These are phyloP conservation scores for Albugo candida DNA, from an alignment of 352 stramenopile species.

Conservation along the genomic window DNA sequence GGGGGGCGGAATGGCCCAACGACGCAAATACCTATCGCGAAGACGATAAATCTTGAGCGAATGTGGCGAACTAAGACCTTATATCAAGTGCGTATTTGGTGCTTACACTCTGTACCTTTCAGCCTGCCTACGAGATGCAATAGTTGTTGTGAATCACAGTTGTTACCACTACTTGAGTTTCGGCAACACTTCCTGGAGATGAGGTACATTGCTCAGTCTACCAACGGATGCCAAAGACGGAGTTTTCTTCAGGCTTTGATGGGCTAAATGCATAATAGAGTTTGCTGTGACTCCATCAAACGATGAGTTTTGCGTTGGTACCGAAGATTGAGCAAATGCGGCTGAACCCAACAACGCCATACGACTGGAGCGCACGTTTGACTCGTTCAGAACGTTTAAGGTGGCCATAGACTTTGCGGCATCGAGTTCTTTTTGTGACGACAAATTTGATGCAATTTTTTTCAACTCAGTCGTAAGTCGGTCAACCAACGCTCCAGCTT, in stretches of 20 bases:
- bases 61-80: neutral
- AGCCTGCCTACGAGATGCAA: neutral
- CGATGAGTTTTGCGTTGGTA: constrained; percentile 13
- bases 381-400: constrained; percentile 18
- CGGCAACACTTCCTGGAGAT: constrained; percentile 41
- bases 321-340: constrained; percentile 19
- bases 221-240: constrained; percentile 61
- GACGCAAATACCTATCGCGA: constrained; percentile 32
- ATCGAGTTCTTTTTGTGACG: constrained; percentile 49
- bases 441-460: constrained; percentile 31
- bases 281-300: constrained; percentile 30
- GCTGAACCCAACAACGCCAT: constrained; percentile 22
- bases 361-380: constrained; percentile 21
- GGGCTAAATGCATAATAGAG: constrained; percentile 52
- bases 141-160: neutral
- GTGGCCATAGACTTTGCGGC: constrained; percentile 46
- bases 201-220: constrained; percentile 45
- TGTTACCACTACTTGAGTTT: constrained; percentile 44
- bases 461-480: constrained; percentile 57
- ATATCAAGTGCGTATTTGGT: neutral
- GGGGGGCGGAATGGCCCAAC: constrained; percentile 51
- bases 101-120: neutral
- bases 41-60: neutral
- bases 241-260: constrained; percentile 49
- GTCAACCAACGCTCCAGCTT: constrained; percentile 42